A percentile compares a stretch with the other conserved stretches of the same genome.
Conservation (phyloP, 2,329 filamentous ascomycete species). For the Aspergillus spinulosporus region DNA sequence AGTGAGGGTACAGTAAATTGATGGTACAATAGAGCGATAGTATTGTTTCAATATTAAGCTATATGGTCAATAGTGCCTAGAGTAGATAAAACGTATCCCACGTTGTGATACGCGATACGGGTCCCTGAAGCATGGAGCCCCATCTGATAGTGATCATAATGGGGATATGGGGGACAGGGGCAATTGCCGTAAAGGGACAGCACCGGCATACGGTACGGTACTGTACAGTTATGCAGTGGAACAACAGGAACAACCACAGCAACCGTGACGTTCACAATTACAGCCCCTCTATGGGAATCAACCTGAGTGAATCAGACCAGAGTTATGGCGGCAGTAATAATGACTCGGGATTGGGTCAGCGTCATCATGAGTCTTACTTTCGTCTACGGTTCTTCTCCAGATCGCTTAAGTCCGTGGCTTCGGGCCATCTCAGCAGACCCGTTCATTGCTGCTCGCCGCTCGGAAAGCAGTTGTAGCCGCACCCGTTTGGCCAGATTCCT, state of each 20-base stretch:
- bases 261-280: too few species aligned
- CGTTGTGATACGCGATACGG: neutral
- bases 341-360: neutral
- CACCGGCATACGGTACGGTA: too few species aligned
- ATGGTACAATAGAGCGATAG: too few species aligned
- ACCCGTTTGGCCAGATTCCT: slow-evolving; percentile 4
- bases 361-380: neutral
- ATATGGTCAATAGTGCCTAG: too few species aligned
- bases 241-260: neutral
- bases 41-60: too few species aligned
- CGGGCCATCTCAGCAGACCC: neutral
- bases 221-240: neutral
- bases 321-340: too few species aligned
- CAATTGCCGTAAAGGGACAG: neutral
- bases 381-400: neutral
- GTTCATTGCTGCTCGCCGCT: neutral
- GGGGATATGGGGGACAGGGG: neutral
- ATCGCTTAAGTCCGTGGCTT: neutral
- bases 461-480: neutral
- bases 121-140: neutral
- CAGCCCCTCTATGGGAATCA: too few species aligned
- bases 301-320: too few species aligned
- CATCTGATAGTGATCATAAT: neutral
- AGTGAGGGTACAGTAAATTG: too few species aligned
- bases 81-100: neutral